These are phyloP conservation scores for Suillus hirtellus DNA, from an alignment of 768 basidiomycete species.

Conservation along the genomic window DNA sequence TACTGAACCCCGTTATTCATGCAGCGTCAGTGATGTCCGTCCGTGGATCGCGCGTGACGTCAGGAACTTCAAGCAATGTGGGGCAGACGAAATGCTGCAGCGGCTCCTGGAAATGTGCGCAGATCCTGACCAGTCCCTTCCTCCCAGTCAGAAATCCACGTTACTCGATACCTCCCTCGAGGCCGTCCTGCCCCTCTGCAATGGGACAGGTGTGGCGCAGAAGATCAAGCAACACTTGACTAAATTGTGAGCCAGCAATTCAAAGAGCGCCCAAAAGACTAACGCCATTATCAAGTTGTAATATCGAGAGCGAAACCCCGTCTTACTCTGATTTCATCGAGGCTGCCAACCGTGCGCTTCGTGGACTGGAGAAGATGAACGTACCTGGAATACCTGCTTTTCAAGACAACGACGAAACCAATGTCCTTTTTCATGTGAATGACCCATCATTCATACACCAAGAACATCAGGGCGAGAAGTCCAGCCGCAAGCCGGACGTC, in stretches of 20 bases:
- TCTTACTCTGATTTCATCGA: neutral
- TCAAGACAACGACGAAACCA: neutral
- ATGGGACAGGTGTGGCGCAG: neutral
- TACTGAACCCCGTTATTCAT: neutral
- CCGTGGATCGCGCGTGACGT: constrained; percentile 1
- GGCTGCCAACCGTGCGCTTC: neutral
- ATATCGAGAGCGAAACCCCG: neutral
- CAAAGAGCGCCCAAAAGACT: neutral
- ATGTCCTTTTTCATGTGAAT: neutral
- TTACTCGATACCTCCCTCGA: neutral
- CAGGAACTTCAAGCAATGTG: neutral
- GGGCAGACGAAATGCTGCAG: constrained; percentile 1
- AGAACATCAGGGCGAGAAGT: neutral
- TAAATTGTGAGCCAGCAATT: neutral
- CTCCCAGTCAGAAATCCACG: neutral
- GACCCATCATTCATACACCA: constrained; percentile 1
- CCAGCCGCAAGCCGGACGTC: constrained; percentile 5
- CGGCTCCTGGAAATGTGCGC: constrained; percentile 2
- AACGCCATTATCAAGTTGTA: neutral
- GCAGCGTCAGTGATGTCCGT: neutral
- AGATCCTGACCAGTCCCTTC: neutral
- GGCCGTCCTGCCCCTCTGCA: constrained; percentile 4
- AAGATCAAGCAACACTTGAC: neutral
- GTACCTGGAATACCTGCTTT: neutral
- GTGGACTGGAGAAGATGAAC: neutral